phyloP scores from a whole-genome alignment of 1,139 yeast species.

The Sugiyamaella pinicola region DNA sequence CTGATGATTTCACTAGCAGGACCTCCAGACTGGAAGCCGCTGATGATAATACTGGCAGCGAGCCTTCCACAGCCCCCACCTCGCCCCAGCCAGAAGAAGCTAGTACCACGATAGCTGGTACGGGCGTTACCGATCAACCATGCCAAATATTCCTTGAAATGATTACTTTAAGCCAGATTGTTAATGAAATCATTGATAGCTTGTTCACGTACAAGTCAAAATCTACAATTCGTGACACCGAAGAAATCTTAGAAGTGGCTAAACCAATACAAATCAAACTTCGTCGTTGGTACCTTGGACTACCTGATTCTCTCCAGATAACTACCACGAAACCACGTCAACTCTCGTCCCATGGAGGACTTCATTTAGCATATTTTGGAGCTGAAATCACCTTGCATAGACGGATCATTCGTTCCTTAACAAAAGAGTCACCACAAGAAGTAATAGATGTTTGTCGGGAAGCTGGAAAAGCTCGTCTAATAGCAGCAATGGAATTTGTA shows the following conservation, averaged over 20 bases:
- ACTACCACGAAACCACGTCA: conserved; percentile 24
- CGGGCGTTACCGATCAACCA: conserved; percentile 44
- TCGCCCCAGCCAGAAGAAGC: conserved; percentile 44
- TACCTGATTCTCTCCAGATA: conserved; percentile 65
- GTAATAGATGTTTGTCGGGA: conserved; percentile 73
- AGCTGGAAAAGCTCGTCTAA: conserved; percentile 78
- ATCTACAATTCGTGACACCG: conserved; percentile 57
- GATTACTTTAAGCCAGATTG: conserved; percentile 66
- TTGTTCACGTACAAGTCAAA: conserved; percentile 73
- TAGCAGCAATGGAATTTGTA: conserved; percentile 81
- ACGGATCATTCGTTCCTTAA: conserved; percentile 62
- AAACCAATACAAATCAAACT: conserved; percentile 82
- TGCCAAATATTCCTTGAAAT: conserved; percentile 63
- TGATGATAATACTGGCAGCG: conserved; percentile 39
- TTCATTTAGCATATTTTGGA: conserved; percentile 84
- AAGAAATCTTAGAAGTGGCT: conserved; percentile 68
- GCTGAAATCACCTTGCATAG: conserved; percentile 84
- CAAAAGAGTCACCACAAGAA: conserved; percentile 58
- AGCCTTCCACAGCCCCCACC: conserved; percentile 50
- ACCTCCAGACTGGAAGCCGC: conserved; percentile 2
- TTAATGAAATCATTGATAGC: conserved; percentile 69
- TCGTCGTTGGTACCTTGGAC: conserved; percentile 80
- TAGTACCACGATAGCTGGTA: conserved; percentile 2
- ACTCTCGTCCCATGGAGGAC: conserved; percentile 62
- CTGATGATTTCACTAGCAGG: conserved; percentile 36